Percentiles rank a stretch among this genome's conserved stretches.
Conservation (phyloP, 306 rosid genomes). For the Sicyos baderoa region DNA sequence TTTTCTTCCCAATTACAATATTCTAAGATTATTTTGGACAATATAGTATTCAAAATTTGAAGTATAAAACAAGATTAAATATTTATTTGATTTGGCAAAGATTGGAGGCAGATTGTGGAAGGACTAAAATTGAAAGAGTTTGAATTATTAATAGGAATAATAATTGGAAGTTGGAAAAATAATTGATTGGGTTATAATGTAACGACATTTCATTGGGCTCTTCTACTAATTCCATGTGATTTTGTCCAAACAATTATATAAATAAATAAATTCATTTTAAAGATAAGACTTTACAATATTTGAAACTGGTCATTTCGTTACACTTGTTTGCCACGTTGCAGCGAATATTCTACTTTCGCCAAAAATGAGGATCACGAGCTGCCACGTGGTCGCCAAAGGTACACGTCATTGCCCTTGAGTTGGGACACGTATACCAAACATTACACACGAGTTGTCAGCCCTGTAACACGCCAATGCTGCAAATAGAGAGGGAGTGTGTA, state of each 20-base stretch:
- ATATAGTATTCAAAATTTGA: too few relatives aligned
- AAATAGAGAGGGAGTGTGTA: too few relatives aligned
- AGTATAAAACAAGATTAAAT: too few relatives aligned
- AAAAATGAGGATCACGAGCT: neutral
- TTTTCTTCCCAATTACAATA: too few relatives aligned
- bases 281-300: too few relatives aligned
- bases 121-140: neutral
- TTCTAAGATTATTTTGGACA: too few relatives aligned
- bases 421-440: neutral
- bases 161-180: neutral
- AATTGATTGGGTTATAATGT: neutral
- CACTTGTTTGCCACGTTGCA: neutral
- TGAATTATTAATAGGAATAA: neutral
- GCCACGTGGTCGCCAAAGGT: conserved; percentile 4
- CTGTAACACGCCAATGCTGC: too few relatives aligned
- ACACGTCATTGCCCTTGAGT: neutral
- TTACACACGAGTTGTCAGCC: neutral
- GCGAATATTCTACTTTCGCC: neutral
- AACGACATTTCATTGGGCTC: too few relatives aligned
- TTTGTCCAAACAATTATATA: neutral
- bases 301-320: neutral
- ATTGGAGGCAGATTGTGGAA: neutral
- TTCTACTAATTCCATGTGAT: too few relatives aligned
- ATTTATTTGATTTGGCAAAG: too few relatives aligned
- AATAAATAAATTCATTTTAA: too few relatives aligned